Evolutionary conservation across 768 basidiomycete species (phyloP).

Genomic region (Boletus reticulatus): DNA sequence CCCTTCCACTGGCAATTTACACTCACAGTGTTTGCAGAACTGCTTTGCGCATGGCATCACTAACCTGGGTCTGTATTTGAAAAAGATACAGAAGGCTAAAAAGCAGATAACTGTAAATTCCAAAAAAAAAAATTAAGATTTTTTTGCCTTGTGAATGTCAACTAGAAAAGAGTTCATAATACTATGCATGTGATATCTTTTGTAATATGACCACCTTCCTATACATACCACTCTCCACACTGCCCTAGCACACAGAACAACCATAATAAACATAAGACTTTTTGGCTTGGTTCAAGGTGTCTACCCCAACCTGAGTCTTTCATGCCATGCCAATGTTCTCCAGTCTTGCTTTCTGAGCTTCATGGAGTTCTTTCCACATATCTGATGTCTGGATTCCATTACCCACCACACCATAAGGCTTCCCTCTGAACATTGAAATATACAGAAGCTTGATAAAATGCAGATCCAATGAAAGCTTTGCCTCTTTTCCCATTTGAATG

Average conservation of each 20-base stretch:
- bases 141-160: no score
- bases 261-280: background rate
- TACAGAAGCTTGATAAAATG: background rate
- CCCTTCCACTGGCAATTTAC: no score
- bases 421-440: background rate
- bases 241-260: background rate
- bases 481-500: background rate
- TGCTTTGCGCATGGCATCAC: no score
- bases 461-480: background rate
- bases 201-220: no score
- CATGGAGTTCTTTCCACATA: background rate
- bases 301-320: background rate
- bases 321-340: background rate
- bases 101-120: no score
- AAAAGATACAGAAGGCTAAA: no score
- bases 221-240: background rate
- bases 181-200: no score
- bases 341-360: background rate
- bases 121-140: no score
- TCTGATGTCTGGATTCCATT: background rate
- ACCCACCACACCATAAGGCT: background rate
- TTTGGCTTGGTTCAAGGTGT: background rate
- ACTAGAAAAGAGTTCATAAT: no score
- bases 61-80: no score
- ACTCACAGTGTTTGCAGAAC: no score